Evolutionary conservation across 768 basidiomycete species (phyloP).

Genomic region (Tylopilus plumbeoviolaceoides): DNA sequence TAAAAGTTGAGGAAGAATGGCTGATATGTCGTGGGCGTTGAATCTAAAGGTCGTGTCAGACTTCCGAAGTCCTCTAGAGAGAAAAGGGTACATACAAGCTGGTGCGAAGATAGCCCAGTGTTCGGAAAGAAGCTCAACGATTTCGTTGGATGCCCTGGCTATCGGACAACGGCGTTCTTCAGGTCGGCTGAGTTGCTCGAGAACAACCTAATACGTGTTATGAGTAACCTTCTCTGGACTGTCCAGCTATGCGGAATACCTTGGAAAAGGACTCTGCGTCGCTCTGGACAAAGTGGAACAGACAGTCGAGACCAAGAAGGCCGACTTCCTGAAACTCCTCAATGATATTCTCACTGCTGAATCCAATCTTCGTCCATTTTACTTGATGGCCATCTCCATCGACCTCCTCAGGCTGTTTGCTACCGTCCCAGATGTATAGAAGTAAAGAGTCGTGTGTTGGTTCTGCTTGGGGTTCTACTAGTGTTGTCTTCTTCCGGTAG

Average conservation of each 20-base stretch:
- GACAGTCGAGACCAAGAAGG: slow-evolving; percentile 74
- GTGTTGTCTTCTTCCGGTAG: slow-evolving; percentile 75
- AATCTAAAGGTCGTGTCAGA: slow-evolving; percentile 39
- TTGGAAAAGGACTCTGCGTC: slow-evolving; percentile 74
- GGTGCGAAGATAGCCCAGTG: slow-evolving; percentile 85
- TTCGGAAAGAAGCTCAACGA: slow-evolving; percentile 79
- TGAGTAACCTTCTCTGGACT: slow-evolving; percentile 6
- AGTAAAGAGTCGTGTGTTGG: slow-evolving; percentile 54
- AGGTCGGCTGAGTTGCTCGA: slow-evolving; percentile 77
- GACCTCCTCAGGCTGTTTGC: slow-evolving; percentile 50
- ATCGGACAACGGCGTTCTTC: slow-evolving; percentile 76
- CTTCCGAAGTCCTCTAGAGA: not conserved
- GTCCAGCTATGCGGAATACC: slow-evolving; percentile 33
- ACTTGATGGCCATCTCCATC: slow-evolving; percentile 46
- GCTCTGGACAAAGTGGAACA: slow-evolving; percentile 69
- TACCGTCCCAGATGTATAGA: slow-evolving; percentile 63
- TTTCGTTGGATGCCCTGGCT: slow-evolving; percentile 78
- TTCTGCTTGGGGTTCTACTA: slow-evolving; percentile 66
- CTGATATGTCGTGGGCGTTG: slow-evolving; percentile 76
- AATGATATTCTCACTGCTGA: slow-evolving; percentile 67
- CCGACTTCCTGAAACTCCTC: slow-evolving; percentile 79
- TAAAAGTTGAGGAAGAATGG: slow-evolving; percentile 87
- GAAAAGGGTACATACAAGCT: slow-evolving; percentile 54
- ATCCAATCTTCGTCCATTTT: slow-evolving; percentile 79
- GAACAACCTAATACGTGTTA: slow-evolving; percentile 49